phyloP scores from a whole-genome alignment of 2,329 filamentous ascomycete genomes.

The Fusarium phyllophilum region DNA sequence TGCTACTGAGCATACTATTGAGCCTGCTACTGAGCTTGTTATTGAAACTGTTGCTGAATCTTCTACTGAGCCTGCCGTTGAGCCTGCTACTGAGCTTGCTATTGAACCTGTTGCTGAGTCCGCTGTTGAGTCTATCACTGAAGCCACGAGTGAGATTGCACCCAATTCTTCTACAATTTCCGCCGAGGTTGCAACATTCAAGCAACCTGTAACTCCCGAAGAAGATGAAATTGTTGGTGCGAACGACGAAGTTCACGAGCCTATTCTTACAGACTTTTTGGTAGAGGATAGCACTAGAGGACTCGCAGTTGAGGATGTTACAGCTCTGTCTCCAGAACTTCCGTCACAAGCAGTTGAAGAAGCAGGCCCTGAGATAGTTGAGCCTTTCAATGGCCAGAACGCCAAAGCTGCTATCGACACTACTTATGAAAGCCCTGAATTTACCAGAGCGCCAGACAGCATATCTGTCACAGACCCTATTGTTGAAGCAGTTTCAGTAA shows the following conservation, averaged over 20 bases:
- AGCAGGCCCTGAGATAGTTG: constrained; percentile 4
- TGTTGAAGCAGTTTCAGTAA: background rate
- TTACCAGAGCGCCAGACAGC: background rate
- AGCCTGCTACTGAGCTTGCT: background rate
- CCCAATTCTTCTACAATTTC: background rate
- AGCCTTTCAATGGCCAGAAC: background rate
- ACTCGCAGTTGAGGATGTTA: background rate
- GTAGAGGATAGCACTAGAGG: background rate
- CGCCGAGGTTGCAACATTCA: background rate
- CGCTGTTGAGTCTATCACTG: background rate
- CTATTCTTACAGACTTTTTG: background rate
- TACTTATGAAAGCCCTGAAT: background rate
- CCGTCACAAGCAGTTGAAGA: background rate
- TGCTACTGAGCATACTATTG: background rate
- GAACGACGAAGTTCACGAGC: background rate
- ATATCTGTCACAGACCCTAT: background rate
- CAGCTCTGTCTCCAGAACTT: background rate
- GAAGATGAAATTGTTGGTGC: background rate
- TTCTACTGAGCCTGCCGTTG: background rate
- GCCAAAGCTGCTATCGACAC: background rate
- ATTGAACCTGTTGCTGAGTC: background rate
- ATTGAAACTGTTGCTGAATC: no score
- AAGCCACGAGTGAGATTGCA: background rate
- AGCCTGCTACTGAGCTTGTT: background rate
- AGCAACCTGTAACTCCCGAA: constrained; percentile 1